Evolutionary conservation across 176 grass and related monocot genomes (phyloP).

Genomic region (Carex kokanica): DNA sequence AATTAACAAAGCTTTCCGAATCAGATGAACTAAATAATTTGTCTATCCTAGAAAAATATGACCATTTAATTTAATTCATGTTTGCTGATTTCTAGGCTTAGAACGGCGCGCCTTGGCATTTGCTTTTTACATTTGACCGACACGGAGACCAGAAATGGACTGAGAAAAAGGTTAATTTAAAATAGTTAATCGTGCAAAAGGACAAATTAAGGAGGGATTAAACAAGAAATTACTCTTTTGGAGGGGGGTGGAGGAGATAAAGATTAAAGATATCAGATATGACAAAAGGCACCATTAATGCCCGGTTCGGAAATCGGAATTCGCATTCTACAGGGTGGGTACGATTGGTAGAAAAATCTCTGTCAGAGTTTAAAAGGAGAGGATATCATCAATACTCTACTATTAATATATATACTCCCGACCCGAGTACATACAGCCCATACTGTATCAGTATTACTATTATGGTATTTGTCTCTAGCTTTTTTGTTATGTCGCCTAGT

Average conservation of each 20-base stretch:
- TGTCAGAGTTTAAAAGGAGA: constrained; percentile 25
- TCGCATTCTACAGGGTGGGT: not conserved
- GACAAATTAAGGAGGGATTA: constrained; percentile 9
- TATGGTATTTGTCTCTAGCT: constrained; percentile 1
- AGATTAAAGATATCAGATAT: no score
- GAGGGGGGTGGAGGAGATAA: not conserved
- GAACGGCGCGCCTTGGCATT: not conserved
- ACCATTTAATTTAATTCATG: not conserved
- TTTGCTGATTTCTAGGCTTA: constrained; percentile 19
- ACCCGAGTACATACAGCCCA: constrained; percentile 19
- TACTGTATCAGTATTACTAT: constrained; percentile 19
- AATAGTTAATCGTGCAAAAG: constrained; percentile 22
- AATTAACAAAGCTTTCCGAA: not conserved
- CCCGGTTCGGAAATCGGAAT: not conserved
- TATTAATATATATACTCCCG: not conserved
- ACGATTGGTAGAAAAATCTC: constrained; percentile 7
- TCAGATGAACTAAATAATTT: not conserved
- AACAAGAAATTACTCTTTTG: not conserved
- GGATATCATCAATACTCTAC: no score
- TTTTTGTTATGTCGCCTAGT: not conserved
- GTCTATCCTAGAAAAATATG: constrained; percentile 8
- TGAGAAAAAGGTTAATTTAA: not conserved
- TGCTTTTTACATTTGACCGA: constrained; percentile 23
- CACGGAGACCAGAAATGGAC: constrained; percentile 15
- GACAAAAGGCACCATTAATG: constrained; percentile 25